Base-by-base conservation (phyloP, 148 eudicot species). In the Rhododendron henanense region DNA sequence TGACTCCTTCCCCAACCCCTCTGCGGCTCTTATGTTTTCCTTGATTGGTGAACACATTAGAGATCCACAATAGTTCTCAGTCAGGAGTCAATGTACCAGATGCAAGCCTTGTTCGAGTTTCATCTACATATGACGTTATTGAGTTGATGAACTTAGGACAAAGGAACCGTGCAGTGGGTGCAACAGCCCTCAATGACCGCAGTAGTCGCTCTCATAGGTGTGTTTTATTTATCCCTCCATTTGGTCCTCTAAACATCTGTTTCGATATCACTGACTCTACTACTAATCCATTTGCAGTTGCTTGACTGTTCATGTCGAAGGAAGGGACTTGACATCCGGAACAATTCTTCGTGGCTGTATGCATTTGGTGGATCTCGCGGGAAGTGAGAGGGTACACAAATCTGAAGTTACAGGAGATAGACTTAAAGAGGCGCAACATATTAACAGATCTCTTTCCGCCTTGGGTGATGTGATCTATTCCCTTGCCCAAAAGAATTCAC, bases 141-240 rank as follows among this genome's bases (percentile, higher is more conserved):
- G 93, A 94, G 83, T 90, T 96, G 86, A 96, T 96, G 99, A 94
- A 92, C 78, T 41, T 96, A 83, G 99, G 99, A 83, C 99, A 96
- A 74, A 91, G 88, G 71, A 95, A 95, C 89, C 94, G 99, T 61
- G 94, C 90, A n/a, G 99, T 96, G 75, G 97, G 99, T 89, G 95
- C 99, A 87, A 96, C 99, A 31, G 98, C 97, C 79, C 93, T 96
- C 44, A 96, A 96, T 87, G 99, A 96, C 89, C 94, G 98, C 33
- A 96, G 99, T 85, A 96, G 99, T 92, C 99, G 99, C 75, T 96
- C 99, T 91, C 98, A 95, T 87, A 95, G 98, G 98, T 94, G 81
- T 50, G 98, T 92, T 79, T 50, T 50, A 31, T 59, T 28, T 39
- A n/a, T 50, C 86, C 69, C 57, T 78, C n/a, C 28, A 41, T 23